phyloP scores from a whole-genome alignment of 2,329 filamentous ascomycete species.

The Phaeoacremonium minimum region DNA sequence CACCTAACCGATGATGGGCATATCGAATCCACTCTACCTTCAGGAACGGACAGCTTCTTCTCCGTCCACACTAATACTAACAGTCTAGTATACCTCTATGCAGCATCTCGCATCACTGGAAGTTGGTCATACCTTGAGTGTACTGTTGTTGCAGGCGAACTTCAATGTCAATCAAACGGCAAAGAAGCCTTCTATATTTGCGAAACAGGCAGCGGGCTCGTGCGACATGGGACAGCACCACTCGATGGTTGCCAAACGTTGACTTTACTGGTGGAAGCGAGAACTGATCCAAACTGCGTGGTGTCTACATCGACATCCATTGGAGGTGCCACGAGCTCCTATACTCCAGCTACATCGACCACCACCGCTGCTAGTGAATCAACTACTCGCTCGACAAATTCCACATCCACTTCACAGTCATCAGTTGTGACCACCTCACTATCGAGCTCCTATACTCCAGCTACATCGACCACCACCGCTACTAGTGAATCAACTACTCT shows the following conservation, averaged over 20 bases:
- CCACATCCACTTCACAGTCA: background rate
- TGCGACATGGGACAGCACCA: conserved; percentile 1
- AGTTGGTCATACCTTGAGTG: conserved; percentile 9
- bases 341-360: background rate
- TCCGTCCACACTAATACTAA: conserved; percentile 11
- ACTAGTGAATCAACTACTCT: background rate
- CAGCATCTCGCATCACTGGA: background rate
- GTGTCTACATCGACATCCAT: background rate
- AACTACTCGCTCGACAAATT: background rate
- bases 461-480: background rate
- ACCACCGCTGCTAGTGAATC: background rate
- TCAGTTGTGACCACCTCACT: background rate
- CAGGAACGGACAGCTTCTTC: conserved; percentile 2
- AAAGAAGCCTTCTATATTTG: conserved; percentile 9
- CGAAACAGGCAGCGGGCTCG: conserved; percentile 3
- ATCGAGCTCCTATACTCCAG: background rate
- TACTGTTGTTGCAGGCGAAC: conserved; percentile 1
- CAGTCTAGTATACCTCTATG: conserved; percentile 13
- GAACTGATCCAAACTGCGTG: background rate
- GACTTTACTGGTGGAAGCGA: background rate
- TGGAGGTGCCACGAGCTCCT: background rate
- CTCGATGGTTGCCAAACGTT: conserved; percentile 3
- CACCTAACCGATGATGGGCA: background rate
- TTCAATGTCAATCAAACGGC: conserved; percentile 4
- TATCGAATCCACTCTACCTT: background rate